Percentiles rank a stretch among this genome's conserved stretches.
Conservation (phyloP, 2,329 filamentous ascomycete species). For the Colletotrichum sp. region DNA sequence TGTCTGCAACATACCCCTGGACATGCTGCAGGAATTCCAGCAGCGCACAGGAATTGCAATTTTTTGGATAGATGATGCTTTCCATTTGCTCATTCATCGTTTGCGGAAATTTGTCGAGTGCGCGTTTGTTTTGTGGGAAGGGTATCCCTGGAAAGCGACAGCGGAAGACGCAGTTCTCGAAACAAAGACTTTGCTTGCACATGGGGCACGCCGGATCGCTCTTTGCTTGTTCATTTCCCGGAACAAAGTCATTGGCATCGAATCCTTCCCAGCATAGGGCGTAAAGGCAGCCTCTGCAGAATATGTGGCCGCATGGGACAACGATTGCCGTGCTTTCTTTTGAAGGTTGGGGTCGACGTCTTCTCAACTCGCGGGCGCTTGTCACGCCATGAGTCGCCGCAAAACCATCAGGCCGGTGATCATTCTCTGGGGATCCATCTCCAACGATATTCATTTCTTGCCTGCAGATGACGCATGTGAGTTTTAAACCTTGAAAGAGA, state of each 20-base stretch:
- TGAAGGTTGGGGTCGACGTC: neutral
- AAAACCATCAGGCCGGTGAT: neutral
- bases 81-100: neutral
- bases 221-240: neutral
- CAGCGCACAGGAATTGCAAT: neutral
- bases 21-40: neutral
- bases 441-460: neutral
- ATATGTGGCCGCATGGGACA: constrained; percentile 1
- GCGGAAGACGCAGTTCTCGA: neutral
- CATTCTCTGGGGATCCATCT: neutral
- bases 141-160: neutral
- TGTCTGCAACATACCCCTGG: neutral
- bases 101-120: neutral
- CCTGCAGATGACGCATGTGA: neutral
- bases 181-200: neutral
- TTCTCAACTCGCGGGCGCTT: neutral
- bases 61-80: neutral
- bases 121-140: neutral
- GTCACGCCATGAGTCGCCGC: neutral
- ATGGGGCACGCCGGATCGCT: neutral
- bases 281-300: neutral
- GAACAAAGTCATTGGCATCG: neutral
- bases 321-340: neutral
- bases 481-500: neutral
- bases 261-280: neutral